Base-by-base conservation (phyloP, 345 rosid species). In the Turritis glabra region DNA sequence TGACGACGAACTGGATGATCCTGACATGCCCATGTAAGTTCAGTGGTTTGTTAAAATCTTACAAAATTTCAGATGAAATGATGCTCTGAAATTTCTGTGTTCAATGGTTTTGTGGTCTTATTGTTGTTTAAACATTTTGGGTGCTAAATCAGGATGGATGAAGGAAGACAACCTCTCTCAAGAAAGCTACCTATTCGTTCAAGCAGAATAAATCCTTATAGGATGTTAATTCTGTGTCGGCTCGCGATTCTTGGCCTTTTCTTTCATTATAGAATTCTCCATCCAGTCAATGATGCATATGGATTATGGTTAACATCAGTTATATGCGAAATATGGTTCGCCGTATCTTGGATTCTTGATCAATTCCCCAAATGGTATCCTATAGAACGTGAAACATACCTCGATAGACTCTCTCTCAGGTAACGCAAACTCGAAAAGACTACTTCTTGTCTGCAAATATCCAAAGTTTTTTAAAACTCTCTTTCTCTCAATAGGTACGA, bases 331-430 rank as follows among this genome's bases (percentile, higher is more conserved):
- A 85, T 94, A 78, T 94, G 98, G 98, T 93, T 93, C 63, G 98
- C 84, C 0, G 87, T 89, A 33, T 93, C 98, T 1, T 93, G 98
- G 98, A 84, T 94, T 83, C 85, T 94, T 53, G 98, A 91, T 80
- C 98, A 93, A 77, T 89, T 91, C 61, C 98, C 98, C 22, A 93
- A 93, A 82, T 91, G 97, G 98, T 83, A 73, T 69, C 98, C 98
- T 53, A 91, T 94, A 70, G 56, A 69, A 69, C 85, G 97, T 17
- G 98, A 94, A 82, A 94, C 98, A 25, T 94, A 94, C 72, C 96
- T 94, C 13, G 98, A 94, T 80, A 85, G 98, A 30, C 85, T 93
- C 47, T 91, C 97, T 64, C 81, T 93, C 33, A 91, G 98, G 98
- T 92, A 85, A 25, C 75, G 38, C 12, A 23, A 14, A 30, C 17